Evolutionary conservation across 2,329 filamentous ascomycete genomes (phyloP).

Genomic region (Fusarium paranaense): DNA sequence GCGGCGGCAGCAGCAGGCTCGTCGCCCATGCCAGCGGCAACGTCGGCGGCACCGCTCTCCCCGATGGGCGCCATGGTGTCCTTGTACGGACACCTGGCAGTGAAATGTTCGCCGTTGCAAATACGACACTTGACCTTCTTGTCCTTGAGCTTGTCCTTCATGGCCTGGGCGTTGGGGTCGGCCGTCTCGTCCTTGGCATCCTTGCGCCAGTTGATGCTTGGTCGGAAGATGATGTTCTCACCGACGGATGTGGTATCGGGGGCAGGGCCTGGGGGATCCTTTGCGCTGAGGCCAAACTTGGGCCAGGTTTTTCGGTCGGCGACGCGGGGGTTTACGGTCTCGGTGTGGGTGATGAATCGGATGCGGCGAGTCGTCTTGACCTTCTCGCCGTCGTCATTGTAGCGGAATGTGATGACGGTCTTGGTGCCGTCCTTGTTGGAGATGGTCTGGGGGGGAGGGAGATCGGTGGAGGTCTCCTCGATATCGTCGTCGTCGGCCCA

Average conservation of each 20-base stretch:
- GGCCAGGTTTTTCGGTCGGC: slow-evolving; percentile 92
- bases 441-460: slow-evolving; percentile 89
- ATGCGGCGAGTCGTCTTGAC: slow-evolving; percentile 98
- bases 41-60: slow-evolving; percentile 66
- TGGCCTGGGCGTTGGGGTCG: slow-evolving; percentile 77
- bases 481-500: slow-evolving; percentile 98
- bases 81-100: slow-evolving; percentile 98
- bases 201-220: slow-evolving; percentile 92
- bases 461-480: slow-evolving; percentile 74
- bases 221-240: slow-evolving; percentile 98
- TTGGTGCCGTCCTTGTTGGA: slow-evolving; percentile 99
- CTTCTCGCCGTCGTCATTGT: slow-evolving; percentile 94
- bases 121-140: slow-evolving; percentile 99
- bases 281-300: slow-evolving; percentile 93
- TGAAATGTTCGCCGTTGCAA: slow-evolving; percentile 99
- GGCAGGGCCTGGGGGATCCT: slow-evolving; percentile 84
- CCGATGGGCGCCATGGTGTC: slow-evolving; percentile 96
- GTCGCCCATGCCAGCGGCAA: slow-evolving; percentile 66
- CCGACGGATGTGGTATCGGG: slow-evolving; percentile 92
- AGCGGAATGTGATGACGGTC: slow-evolving; percentile 89
- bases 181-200: slow-evolving; percentile 85
- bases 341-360: slow-evolving; percentile 89
- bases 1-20: slow-evolving; percentile 57
- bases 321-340: slow-evolving; percentile 95
- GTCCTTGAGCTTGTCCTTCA: slow-evolving; percentile 91